Evolutionary conservation across 768 basidiomycete genomes (phyloP), one percentile per base, ranked within the genome.

Genomic region (Leccinum incarnatum): DNA sequence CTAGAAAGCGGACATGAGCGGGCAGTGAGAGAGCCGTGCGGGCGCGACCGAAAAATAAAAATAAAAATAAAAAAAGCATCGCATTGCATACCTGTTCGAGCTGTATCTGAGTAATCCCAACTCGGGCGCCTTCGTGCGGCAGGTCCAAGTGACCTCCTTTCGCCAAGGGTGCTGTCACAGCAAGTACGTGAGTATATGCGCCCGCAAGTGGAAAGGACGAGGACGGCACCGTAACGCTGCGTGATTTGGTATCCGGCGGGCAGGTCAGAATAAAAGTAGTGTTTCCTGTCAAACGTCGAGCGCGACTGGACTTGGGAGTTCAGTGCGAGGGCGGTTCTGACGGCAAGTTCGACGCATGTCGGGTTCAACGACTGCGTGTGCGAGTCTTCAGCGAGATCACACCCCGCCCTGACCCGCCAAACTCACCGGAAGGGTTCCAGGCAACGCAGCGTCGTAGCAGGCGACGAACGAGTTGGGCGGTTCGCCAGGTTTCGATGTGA

Each of bases 211-310:
- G 0, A 10, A 50, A 29, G 21, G 17, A 4, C 11, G 30, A 53
- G n/a, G 45, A 54, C 10, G 47, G 63, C 60, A 93, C 93, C 84
- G 73, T 98, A 97, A 62, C 93, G 90, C 70, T 98, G 95, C 0
- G 95, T 99, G 61, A 99, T 96, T 75, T 99, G 97, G 73, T 95
- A 98, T 0, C 96, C 96, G 4, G 89, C 81, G 0, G 97, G 95
- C 36, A 97, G 81, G 72, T 98, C 97, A 5, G 92, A 83, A 69
- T 99, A 98, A 73, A 98, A 98, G 71, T 99, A 99, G 71, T 98
- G 97, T 70, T 99, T 99, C 63, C 97, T 80, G 73, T 98, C 97
- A 66, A 98, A 98, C 0, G 91, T 81, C 0, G 93, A 96, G 19
- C 81, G 78, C 0, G 64, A 62, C 62, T 91, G 91, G 53, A 96